Percentiles rank a stretch among this genome's conserved stretches.
These are phyloP conservation scores for Xylaria hypoxylon DNA, from an alignment of 2,329 filamentous ascomycete species.

Conservation along the genomic window DNA sequence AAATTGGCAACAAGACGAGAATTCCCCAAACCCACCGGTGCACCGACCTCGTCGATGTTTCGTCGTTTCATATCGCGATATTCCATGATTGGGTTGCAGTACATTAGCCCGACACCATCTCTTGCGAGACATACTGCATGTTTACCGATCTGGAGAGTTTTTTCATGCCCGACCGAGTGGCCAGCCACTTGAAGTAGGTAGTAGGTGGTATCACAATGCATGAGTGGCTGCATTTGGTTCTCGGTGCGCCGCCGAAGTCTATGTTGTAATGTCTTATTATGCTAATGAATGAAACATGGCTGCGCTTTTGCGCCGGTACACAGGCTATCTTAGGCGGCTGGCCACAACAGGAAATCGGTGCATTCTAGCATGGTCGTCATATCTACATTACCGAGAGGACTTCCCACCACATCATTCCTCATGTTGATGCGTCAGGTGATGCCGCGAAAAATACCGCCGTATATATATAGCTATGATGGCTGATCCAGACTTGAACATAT, in stretches of 20 bases:
- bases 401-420: background rate
- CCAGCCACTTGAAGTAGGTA: slow-evolving; percentile 4
- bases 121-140: slow-evolving; percentile 5
- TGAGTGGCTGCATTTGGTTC: slow-evolving; percentile 1
- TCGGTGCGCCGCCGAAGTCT: background rate
- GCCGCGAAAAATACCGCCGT: background rate
- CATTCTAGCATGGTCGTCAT: background rate
- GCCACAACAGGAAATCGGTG: background rate
- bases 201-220: slow-evolving; percentile 15
- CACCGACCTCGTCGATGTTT: slow-evolving; percentile 1
- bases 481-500: background rate
- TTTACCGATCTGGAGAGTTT: slow-evolving; percentile 12
- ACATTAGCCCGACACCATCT: slow-evolving; percentile 8
- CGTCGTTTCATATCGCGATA: background rate
- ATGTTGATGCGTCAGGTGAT: background rate
- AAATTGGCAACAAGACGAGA: background rate
- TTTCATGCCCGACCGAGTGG: background rate
- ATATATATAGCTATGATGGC: background rate
- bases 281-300: background rate
- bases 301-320: background rate
- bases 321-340: too few relatives aligned
- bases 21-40: slow-evolving; percentile 2
- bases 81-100: slow-evolving; percentile 27
- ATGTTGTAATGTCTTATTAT: background rate
- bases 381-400: background rate